A percentile compares a stretch with the other conserved stretches of the same genome.
These are phyloP conservation scores for Darksidea phi DNA, from an alignment of 495 filamentous ascomycete species.

Conservation along the genomic window DNA sequence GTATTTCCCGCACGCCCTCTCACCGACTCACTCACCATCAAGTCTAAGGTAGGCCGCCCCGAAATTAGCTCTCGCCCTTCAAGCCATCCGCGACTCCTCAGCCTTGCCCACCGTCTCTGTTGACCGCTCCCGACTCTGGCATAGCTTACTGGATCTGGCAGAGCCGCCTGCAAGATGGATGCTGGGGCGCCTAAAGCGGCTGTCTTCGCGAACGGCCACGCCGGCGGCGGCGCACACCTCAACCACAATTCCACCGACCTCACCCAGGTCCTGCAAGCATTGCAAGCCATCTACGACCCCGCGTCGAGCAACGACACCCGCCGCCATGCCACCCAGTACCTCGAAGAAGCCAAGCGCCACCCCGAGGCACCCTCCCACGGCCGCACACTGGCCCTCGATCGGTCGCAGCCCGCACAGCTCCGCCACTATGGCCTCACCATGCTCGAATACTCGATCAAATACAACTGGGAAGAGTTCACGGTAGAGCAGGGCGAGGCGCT, in stretches of 20 bases:
- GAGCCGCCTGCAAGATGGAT: conserved; percentile 29
- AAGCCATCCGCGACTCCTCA: background rate
- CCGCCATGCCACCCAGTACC: conserved; percentile 73
- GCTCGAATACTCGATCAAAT: conserved; percentile 81
- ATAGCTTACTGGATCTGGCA: background rate
- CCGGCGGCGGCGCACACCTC: conserved; percentile 9
- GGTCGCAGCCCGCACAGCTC: conserved; percentile 70
- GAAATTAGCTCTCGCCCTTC: background rate
- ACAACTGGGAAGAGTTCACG: conserved; percentile 72
- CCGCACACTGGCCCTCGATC: conserved; percentile 75
- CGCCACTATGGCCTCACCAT: conserved; percentile 91
- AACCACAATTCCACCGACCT: conserved; percentile 31
- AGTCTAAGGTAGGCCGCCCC: background rate
- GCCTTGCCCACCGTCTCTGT: background rate
- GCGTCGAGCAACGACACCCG: conserved; percentile 80
- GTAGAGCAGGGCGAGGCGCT: conserved; percentile 62
- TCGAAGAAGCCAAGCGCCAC: conserved; percentile 78
- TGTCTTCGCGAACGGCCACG: conserved; percentile 22
- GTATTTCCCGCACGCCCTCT: background rate
- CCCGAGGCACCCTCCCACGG: conserved; percentile 78
- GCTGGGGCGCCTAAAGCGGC: conserved; percentile 4
- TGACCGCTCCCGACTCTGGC: background rate
- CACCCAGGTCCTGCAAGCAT: conserved; percentile 70
- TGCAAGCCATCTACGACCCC: conserved; percentile 81
- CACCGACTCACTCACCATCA: background rate